These are phyloP conservation scores for Fraxinus ornus DNA, from an alignment of 305 asterid genomes.

Conservation along the genomic window DNA sequence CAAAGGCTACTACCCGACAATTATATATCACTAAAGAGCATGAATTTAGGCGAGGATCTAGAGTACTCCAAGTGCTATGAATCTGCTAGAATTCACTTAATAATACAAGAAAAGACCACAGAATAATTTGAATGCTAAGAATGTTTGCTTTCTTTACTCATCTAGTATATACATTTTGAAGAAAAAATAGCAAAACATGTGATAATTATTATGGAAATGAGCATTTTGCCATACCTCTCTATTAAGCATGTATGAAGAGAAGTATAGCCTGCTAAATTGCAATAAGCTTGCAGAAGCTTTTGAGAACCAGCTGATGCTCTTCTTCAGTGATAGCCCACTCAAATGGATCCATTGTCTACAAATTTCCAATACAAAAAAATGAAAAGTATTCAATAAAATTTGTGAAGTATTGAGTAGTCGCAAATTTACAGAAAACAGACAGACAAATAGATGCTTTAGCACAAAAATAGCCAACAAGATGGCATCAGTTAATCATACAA, in stretches of 20 bases:
- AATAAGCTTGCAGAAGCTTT: too few relatives aligned
- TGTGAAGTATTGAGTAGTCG: too few relatives aligned
- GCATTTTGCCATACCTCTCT: constrained; percentile 49
- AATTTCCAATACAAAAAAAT: too few relatives aligned
- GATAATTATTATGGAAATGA: neutral
- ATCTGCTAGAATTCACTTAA: neutral
- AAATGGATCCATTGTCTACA: too few relatives aligned
- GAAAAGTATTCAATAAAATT: too few relatives aligned
- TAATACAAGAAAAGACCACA: neutral
- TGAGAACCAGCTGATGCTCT: too few relatives aligned
- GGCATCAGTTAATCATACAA: neutral
- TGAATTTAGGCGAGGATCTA: constrained; percentile 2
- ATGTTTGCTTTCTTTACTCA: neutral
- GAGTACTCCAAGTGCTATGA: neutral
- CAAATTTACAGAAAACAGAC: too few relatives aligned
- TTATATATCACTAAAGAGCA: constrained; percentile 15
- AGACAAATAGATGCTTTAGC: neutral
- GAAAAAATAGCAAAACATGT: neutral
- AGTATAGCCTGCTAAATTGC: too few relatives aligned
- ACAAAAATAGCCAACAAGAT: neutral
- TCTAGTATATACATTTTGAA: neutral
- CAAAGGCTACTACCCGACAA: constrained; percentile 15
- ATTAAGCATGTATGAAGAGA: constrained; percentile 35
- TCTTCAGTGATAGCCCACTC: too few relatives aligned
- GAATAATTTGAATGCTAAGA: neutral